Conservation (phyloP, 1,284 basidiomycete species). For the Xerocomus minutiporus region DNA sequence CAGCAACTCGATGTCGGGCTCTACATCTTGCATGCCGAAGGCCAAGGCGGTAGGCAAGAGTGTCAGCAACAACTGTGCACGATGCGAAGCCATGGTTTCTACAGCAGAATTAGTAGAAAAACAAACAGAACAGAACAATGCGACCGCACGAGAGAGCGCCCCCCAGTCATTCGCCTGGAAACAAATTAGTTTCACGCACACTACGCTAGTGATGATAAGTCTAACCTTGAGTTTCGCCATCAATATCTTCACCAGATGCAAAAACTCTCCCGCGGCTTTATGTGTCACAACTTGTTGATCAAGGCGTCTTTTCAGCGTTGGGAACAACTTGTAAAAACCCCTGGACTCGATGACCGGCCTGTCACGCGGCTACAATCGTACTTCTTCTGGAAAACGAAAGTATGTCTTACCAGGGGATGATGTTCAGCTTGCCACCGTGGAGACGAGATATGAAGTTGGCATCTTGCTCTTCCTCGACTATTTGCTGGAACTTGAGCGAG, state of each 20-base stretch:
- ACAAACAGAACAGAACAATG: background rate
- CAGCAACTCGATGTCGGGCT: constrained; percentile 42
- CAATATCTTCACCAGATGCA: constrained; percentile 53
- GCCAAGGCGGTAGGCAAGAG: constrained; percentile 43
- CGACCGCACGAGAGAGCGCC: too few species aligned
- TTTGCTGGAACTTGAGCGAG: constrained; percentile 48
- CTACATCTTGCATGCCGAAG: constrained; percentile 43
- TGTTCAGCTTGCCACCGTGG: constrained; percentile 49
- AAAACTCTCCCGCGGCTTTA: constrained; percentile 47
- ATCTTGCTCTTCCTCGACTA: constrained; percentile 55
- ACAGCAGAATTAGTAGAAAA: constrained; percentile 1
- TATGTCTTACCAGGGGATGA: constrained; percentile 44
- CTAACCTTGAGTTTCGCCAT: constrained; percentile 62
- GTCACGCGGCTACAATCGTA: background rate
- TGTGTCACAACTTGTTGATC: constrained; percentile 49
- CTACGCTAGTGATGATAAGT: background rate
- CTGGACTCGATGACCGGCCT: constrained; percentile 59
- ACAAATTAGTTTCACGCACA: too few species aligned
- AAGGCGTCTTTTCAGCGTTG: constrained; percentile 41
- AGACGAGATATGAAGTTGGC: constrained; percentile 57
- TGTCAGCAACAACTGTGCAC: constrained; percentile 41
- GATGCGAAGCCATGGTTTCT: constrained; percentile 56
- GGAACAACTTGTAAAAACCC: constrained; percentile 53
- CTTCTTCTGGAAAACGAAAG: too few species aligned
- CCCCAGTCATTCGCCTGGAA: too few species aligned